phyloP scores from a whole-genome alignment of 2,329 filamentous ascomycete species.

The Colletotrichum musicola region DNA sequence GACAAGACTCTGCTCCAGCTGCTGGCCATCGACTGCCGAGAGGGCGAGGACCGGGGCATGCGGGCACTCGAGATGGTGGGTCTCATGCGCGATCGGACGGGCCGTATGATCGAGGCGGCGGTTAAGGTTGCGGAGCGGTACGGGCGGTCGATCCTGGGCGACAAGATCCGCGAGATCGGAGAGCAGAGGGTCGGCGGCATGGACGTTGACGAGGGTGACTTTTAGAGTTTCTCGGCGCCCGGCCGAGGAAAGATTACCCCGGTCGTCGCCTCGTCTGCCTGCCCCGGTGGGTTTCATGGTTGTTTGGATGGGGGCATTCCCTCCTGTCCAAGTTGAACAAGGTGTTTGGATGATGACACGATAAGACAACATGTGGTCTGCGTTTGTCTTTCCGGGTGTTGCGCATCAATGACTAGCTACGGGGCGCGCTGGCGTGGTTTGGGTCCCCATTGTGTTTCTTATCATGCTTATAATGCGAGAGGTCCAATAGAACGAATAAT shows the following conservation, averaged over 20 bases:
- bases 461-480: constrained; percentile 19
- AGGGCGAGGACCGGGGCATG: constrained; percentile 94
- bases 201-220: constrained; percentile 61
- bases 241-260: neutral
- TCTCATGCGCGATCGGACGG: constrained; percentile 85
- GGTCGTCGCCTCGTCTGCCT: constrained; percentile 4
- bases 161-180: constrained; percentile 90
- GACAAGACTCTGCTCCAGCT: constrained; percentile 93
- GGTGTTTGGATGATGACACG: constrained; percentile 34
- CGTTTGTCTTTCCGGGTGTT: constrained; percentile 23
- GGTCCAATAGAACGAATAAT: constrained; percentile 20
- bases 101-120: constrained; percentile 92
- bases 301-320: constrained; percentile 30
- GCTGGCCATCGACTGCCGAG: constrained; percentile 88
- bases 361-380: constrained; percentile 23
- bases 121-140: constrained; percentile 91
- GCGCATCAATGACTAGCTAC: constrained; percentile 30
- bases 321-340: constrained; percentile 8
- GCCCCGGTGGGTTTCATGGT: constrained; percentile 21
- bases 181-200: constrained; percentile 75
- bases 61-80: constrained; percentile 91
- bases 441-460: constrained; percentile 20
- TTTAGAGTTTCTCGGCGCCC: constrained; percentile 19
- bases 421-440: constrained; percentile 24
- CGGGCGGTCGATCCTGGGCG: constrained; percentile 81